Base-by-base conservation (phyloP, 371 early-diverging fungal genomes). In the Syncephalis fuscata region DNA sequence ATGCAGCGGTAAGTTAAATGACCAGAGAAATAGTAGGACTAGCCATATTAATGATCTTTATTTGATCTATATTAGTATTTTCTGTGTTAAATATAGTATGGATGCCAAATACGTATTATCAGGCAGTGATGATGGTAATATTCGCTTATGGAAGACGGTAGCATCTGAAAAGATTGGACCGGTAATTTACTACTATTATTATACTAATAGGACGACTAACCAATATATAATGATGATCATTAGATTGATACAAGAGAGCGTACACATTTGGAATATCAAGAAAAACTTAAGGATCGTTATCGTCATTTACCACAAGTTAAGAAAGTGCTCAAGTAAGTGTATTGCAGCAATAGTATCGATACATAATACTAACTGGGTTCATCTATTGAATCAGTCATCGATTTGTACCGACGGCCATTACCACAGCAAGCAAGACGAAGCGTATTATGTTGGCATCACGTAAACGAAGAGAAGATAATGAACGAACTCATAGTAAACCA, bases 61-160 rank as follows among this genome's bases (percentile, higher is more conserved):
- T 41, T n/a, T n/a, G n/a, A n/a, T n/a, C n/a, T n/a, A n/a, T n/a
- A n/a, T 32, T 32, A 69, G 78, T 36, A 79, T 96, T 22, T 93
- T 94, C 62, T 82, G 88, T 37, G 89, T 95, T 22, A 79, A 81
- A 51, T 99, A 76, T 66, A 80, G 82, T 40, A 90, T 89, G 85
- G 99, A 98, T 65, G 76, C 78, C 62, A 87, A 92, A 52, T 99
- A 76, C 59, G 85, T 99, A n/a, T 61, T 99, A 8, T 89, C 92
- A 1, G 99, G 98, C 20, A 87, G 88, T 40, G 98, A 98, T 62
- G 99, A 99, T 64, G 96, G 95, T 54, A 95, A 90, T 60, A 69
- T 99, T 51, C 82, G 99, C 45, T 51, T 99, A 45, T 99, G 99
- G 99, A 96, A 92, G 66, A 81, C 93, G 1, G 69, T 82, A 16